Evolutionary conservation across 176 grass and related monocot species (phyloP).

Genomic region (Triticum aestivum): IWGSC_CS_RefSeq_v2.1 NC_057802.1:191703154-191703653

Average conservation of each 20-base stretch:
- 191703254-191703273: neutral
- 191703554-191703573: neutral
- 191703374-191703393: neutral
- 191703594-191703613: conserved; percentile 50
- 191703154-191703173: conserved; percentile 99
- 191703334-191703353: neutral
- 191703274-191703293: neutral
- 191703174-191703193: conserved; percentile 97
- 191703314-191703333: neutral
- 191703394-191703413: neutral
- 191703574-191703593: conserved; percentile 21
- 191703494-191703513: neutral
- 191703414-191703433: neutral
- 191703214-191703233: conserved; percentile 96
- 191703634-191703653: conserved; percentile 95
- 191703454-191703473: neutral
- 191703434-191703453: conserved; percentile 15
- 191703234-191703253: conserved; percentile 13
- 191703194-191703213: conserved; percentile 94
- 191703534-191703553: conserved; percentile 3
- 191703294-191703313: neutral
- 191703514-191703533: conserved; percentile 9
- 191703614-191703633: conserved; percentile 99
- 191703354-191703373: neutral
- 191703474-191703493: neutral